Evolutionary conservation across 176 grass and related monocot species (phyloP).

Genomic region (Luzula sylvatica): DNA sequence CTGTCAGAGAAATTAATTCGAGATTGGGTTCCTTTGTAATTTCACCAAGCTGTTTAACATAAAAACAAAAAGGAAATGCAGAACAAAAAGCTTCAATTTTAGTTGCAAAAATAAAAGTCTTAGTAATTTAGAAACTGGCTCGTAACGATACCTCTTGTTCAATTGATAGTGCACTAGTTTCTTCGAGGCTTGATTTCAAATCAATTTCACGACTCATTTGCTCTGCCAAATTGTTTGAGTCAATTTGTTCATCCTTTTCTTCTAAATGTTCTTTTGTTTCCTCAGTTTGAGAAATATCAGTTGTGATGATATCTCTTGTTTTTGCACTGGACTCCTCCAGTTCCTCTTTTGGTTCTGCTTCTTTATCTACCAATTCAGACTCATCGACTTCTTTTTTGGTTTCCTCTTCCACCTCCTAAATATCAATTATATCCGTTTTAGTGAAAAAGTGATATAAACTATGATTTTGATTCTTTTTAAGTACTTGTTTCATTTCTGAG

Average conservation of each 20-base stretch:
- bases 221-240: too few relatives aligned
- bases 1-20: too few relatives aligned
- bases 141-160: neutral
- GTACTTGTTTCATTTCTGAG: too few relatives aligned
- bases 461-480: neutral
- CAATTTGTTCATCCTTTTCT: too few relatives aligned
- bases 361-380: neutral
- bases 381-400: slow-evolving; percentile 5
- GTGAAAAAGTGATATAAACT: neutral
- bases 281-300: neutral
- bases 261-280: too few relatives aligned
- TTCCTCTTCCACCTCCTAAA: neutral
- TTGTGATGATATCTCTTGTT: neutral
- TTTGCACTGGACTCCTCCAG: neutral
- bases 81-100: too few relatives aligned
- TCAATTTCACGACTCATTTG: neutral
- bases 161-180: neutral
- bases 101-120: too few relatives aligned
- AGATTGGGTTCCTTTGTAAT: too few relatives aligned
- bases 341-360: neutral
- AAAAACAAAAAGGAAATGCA: too few relatives aligned
- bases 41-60: too few relatives aligned
- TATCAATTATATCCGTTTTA: neutral
- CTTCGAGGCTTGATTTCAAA: neutral
- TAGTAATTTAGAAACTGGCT: too few relatives aligned